phyloP scores from a whole-genome alignment of 2,329 filamentous ascomycete species.

The Arachnopeziza araneosa region DNA sequence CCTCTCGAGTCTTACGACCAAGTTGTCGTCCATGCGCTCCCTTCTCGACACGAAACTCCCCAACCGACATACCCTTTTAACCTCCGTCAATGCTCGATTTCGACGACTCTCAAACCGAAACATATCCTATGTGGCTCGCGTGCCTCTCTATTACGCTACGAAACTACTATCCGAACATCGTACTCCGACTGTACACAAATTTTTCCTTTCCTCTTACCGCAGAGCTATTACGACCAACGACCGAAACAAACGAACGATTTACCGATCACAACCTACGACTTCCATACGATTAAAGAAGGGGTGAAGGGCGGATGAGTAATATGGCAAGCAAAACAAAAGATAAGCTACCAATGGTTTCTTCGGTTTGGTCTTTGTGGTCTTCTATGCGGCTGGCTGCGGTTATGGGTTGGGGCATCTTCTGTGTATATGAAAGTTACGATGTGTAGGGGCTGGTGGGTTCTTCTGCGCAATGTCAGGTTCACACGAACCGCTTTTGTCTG shows the following conservation, averaged over 20 bases:
- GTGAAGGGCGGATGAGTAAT: neutral
- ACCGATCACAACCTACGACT: conserved; percentile 14
- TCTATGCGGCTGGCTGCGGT: conserved; percentile 5
- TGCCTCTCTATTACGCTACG: conserved; percentile 12
- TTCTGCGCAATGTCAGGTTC: conserved; percentile 17
- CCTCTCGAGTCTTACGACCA: conserved; percentile 24
- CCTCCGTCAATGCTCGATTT: conserved; percentile 18
- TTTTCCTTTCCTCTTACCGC: conserved; percentile 13
- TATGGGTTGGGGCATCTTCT: conserved; percentile 11
- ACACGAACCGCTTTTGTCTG: conserved; percentile 9
- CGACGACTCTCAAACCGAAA: conserved; percentile 18
- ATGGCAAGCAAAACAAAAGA: neutral
- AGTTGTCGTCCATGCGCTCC: conserved; percentile 22
- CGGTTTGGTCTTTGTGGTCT: conserved; percentile 9
- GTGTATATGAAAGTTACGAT: conserved; percentile 27
- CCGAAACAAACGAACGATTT: conserved; percentile 15
- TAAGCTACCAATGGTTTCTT: conserved; percentile 6
- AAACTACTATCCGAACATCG: conserved; percentile 12
- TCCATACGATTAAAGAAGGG: conserved; percentile 7
- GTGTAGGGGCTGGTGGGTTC: conserved; percentile 12
- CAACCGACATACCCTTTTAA: conserved; percentile 14
- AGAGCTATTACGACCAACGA: conserved; percentile 19
- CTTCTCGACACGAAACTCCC: conserved; percentile 4
- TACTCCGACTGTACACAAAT: conserved; percentile 23
- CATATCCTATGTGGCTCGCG: conserved; percentile 26